These are phyloP conservation scores for Nannizziopsis arthrosporioides DNA, from an alignment of 2,329 filamentous ascomycete genomes.

Conservation along the genomic window DNA sequence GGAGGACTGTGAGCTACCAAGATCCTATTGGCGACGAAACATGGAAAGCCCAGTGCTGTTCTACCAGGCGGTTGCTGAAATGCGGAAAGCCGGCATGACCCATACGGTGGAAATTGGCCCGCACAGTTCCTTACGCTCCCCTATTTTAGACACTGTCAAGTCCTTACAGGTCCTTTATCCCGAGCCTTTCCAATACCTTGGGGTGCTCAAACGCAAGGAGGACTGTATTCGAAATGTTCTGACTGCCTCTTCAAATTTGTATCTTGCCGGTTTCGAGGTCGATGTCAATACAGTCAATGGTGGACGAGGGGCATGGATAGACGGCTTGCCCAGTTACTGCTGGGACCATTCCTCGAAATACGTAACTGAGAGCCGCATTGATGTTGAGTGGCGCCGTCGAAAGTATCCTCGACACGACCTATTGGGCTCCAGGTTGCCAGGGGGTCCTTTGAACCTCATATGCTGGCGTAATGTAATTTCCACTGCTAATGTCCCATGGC, in stretches of 20 bases:
- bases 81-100: background rate
- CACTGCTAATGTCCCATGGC: constrained; percentile 26
- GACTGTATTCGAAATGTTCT: constrained; percentile 6
- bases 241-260: constrained; percentile 5
- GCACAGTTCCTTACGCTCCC: constrained; percentile 12
- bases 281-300: constrained; percentile 7
- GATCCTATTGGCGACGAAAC: constrained; percentile 5
- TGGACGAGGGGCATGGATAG: background rate
- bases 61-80: background rate
- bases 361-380: constrained; percentile 13
- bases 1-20: background rate
- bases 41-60: constrained; percentile 7
- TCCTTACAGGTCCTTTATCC: background rate
- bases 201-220: constrained; percentile 8
- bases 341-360: constrained; percentile 14
- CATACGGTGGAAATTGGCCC: constrained; percentile 13
- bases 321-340: constrained; percentile 13
- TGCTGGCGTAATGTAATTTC: constrained; percentile 31
- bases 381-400: constrained; percentile 6
- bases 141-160: constrained; percentile 13
- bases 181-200: constrained; percentile 1
- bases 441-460: constrained; percentile 4
- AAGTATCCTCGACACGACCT: constrained; percentile 18
- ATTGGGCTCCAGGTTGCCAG: constrained; percentile 15
- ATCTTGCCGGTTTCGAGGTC: constrained; percentile 3